A percentile compares a stretch with the other conserved stretches of the same genome.
Evolutionary conservation across 225 moss, liverwort and hornwort species (phyloP).

Genomic region (Thuidium tamariscinum): DNA sequence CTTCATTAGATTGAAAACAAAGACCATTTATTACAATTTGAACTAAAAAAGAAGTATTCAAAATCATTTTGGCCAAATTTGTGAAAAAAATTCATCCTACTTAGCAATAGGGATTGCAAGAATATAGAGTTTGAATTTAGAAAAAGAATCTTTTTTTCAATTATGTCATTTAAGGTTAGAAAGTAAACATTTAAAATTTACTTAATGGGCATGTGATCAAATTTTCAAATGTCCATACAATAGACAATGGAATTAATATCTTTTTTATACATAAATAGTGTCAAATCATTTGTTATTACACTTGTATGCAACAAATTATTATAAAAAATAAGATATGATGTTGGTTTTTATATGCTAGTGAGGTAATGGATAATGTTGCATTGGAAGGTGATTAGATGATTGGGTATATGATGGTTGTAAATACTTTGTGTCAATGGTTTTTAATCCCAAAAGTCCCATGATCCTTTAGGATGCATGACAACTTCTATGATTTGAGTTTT

Average conservation of each 20-base stretch:
- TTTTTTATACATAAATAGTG: background rate
- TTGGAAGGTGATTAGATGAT: background rate
- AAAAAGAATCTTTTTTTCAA: too few relatives aligned
- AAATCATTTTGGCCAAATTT: too few relatives aligned
- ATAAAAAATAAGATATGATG: background rate
- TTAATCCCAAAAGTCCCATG: background rate
- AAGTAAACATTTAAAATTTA: background rate
- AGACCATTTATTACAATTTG: too few relatives aligned
- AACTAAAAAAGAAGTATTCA: too few relatives aligned
- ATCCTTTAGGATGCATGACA: rapidly evolving
- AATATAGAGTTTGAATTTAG: too few relatives aligned
- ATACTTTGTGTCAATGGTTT: background rate
- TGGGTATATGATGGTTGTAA: background rate
- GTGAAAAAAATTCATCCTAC: too few relatives aligned
- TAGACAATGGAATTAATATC: background rate
- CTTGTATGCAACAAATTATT: background rate
- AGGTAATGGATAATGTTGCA: background rate
- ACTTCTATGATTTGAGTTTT: background rate
- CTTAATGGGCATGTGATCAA: background rate
- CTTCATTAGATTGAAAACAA: too few relatives aligned
- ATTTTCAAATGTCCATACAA: background rate
- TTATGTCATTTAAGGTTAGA: too few relatives aligned
- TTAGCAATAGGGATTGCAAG: too few relatives aligned
- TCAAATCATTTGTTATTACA: background rate
- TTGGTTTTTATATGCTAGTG: background rate